phyloP scores from a whole-genome alignment of 208 protist species.

The Leishmania mexicana region DNA sequence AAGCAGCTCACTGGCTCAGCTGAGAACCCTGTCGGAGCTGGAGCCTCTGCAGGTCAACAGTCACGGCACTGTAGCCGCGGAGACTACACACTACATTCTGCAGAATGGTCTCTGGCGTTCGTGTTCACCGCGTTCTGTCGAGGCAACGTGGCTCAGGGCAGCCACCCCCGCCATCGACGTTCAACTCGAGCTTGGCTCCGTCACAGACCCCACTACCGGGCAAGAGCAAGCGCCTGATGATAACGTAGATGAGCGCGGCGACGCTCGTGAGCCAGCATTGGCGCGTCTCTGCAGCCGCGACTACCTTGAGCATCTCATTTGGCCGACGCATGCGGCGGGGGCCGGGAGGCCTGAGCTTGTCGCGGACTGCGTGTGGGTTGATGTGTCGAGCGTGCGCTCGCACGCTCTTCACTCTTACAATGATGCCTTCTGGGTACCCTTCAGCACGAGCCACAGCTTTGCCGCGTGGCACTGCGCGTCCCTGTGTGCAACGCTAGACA shows the following conservation, averaged over 20 bases:
- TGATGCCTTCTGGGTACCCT: constrained; percentile 48
- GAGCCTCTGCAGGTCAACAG: background rate
- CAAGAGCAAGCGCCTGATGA: background rate
- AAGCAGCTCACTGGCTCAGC: constrained; percentile 2
- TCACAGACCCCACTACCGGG: background rate
- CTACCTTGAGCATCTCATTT: constrained; percentile 39
- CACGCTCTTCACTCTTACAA: constrained; percentile 33
- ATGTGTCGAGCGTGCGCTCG: constrained; percentile 20
- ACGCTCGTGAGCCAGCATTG: background rate
- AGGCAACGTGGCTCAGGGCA: constrained; percentile 6
- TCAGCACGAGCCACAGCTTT: background rate
- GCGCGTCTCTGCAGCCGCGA: constrained; percentile 14
- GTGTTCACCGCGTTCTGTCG: background rate
- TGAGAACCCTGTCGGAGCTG: background rate
- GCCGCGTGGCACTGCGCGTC: constrained; percentile 3
- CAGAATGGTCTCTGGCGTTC: background rate
- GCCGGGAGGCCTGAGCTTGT: constrained; percentile 16
- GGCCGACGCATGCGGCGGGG: constrained; percentile 13
- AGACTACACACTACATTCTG: constrained; percentile 1
- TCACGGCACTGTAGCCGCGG: background rate
- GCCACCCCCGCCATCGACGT: constrained; percentile 16
- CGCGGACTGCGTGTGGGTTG: constrained; percentile 58
- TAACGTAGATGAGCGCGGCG: background rate
- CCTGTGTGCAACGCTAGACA: background rate
- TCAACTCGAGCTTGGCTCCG: constrained; percentile 4